Base-by-base conservation (phyloP, 257 asterid species). In the Eucommia ulmoides region DNA sequence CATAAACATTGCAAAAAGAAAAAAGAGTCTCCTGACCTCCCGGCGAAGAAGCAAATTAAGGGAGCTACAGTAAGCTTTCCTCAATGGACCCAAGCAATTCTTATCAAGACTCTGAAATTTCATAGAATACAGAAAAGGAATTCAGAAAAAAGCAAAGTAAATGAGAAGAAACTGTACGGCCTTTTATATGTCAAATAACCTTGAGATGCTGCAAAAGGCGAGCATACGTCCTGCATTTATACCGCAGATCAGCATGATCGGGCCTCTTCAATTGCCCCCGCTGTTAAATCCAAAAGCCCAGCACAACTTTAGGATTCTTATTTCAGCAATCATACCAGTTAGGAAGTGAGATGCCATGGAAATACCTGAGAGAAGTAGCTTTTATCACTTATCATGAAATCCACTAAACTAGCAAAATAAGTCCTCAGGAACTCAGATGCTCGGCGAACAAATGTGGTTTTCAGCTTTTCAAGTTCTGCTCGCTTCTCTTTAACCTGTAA, bases 11-110 rank as follows among this genome's bases (percentile, higher is more conserved):
- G 54, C 50, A 29, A 25, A 67, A 54, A 56, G n/a, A n/a, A n/a
- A n/a, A n/a, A n/a, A n/a, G 6, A 24, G 55, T 54, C 54, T 51
- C 54, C 94, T 65, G 52, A 91, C 99, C 99, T 86, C 99, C 22
- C 89, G 83, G 26, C 92, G 85, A 55, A 91, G 65, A 63, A 91
- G 96, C 65, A 81, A 70, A 71, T 91, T 91, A 64, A 86, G 70
- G 51, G 99, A 91, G 82, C 79, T 77, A 78, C 95, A 91, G 65
- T 91, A 91, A 51, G 95, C 99, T 85, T 80, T 91, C 78, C 96
- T 69, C 53, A 91, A 68, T 58, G 94, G 69, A 52, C 72, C 82
- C 72, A 86, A 79, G 79, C 88, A 78, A 65, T 73, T 70, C 65
- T 75, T 79, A 65, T 91, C 99, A 41, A 91, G 99, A 71, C 83